phyloP scores from a whole-genome alignment of 495 filamentous ascomycete species.

The Annulohypoxylon moriforme region DNA sequence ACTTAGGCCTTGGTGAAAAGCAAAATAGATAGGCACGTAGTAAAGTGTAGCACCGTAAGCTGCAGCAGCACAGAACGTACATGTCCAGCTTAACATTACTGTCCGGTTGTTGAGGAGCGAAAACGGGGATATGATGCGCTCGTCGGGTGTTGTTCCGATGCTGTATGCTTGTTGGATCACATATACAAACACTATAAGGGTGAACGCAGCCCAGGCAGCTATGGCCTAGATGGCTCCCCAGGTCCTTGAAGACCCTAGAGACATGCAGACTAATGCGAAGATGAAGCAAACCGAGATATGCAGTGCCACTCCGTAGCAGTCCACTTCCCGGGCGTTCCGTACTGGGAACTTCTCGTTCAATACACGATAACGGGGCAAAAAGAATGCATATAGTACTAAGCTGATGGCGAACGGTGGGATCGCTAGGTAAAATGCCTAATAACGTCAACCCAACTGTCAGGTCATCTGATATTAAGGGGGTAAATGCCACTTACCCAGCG shows the following conservation, averaged over 20 bases:
- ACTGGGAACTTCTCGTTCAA: slow-evolving; percentile 48
- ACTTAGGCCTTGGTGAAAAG: slow-evolving; percentile 55
- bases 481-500: slow-evolving; percentile 54
- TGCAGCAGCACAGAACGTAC: slow-evolving; percentile 43
- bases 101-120: slow-evolving; percentile 48
- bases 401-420: slow-evolving; percentile 64
- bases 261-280: slow-evolving; percentile 31
- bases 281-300: slow-evolving; percentile 33
- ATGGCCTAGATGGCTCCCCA: slow-evolving; percentile 30
- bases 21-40: slow-evolving; percentile 64
- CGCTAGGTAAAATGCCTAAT: slow-evolving; percentile 71
- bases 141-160: slow-evolving; percentile 56
- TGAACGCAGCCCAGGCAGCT: slow-evolving; percentile 36
- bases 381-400: slow-evolving; percentile 63
- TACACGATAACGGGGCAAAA: slow-evolving; percentile 61
- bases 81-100: slow-evolving; percentile 30
- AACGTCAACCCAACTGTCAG: background rate
- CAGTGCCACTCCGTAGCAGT: slow-evolving; percentile 50
- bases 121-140: slow-evolving; percentile 64
- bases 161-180: slow-evolving; percentile 50
- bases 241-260: slow-evolving; percentile 60
- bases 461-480: background rate
- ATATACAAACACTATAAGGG: slow-evolving; percentile 29
- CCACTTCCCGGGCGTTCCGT: slow-evolving; percentile 53
- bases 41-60: slow-evolving; percentile 58